Evolutionary conservation across 2,329 filamentous ascomycete genomes (phyloP), one percentile per base, ranked within the genome.

Genomic region (Curvularia lunata): DNA sequence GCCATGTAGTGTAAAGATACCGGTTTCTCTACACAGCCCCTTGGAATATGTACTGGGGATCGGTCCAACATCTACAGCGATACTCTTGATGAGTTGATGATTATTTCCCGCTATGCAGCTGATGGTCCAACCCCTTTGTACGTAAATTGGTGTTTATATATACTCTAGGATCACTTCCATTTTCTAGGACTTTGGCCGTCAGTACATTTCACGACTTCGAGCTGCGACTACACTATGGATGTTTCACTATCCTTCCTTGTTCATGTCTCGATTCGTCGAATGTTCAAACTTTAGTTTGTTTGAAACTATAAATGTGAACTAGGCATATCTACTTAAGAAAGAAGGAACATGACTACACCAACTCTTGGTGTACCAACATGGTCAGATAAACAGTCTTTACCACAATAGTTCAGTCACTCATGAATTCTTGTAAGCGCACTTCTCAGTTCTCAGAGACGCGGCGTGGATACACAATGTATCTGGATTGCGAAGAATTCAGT

Each of bases 291-390:
- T n/a, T n/a, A n/a, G n/a, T n/a, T n/a, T n/a, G n/a, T n/a, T n/a
- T n/a, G n/a, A n/a, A n/a, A n/a, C n/a, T n/a, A n/a, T n/a, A n/a
- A n/a, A n/a, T n/a, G n/a, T n/a, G n/a, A n/a, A n/a, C n/a, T n/a
- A n/a, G n/a, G 13, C 32, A 37, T 37, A 7, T n/a, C 12, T n/a
- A 37, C 5, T 13, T 37, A n/a, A n/a, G 32, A 37, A n/a, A 12
- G 32, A 16, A 6, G 4, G 12, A 37, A 16, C 13, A 37, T 37
- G 5, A 4, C 32, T 7, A 37, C 30, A 10, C 54, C 69, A 1
- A 73, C 25, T 27, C 25, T 27, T 27, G 25, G 25, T 27, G 25
- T 8, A 27, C 8, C 8, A 8, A 30, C 7, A 10, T 5, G 27
- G 6, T 30, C 27, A 9, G 28, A 30, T 30, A 30, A 30, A 30